Base-by-base conservation (phyloP, 805 yeast genomes). In the Aciculoconidium aculeatum region DNA sequence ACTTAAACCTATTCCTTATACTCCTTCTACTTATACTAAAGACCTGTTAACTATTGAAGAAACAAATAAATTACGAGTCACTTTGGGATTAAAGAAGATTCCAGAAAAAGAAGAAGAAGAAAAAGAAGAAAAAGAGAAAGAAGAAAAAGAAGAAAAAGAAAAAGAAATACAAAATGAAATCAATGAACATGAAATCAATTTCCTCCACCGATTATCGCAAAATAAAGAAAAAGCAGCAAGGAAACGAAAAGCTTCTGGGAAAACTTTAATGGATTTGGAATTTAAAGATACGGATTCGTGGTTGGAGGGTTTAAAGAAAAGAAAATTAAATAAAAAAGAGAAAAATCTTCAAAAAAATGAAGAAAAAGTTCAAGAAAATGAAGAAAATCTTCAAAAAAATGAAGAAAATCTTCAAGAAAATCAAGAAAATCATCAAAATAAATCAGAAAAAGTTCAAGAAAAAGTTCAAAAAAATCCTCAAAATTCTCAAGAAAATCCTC, bases 1-100 rank as follows among this genome's bases (percentile, higher is more conserved):
- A 1, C 54, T 77, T 31, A 65, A 67, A 20, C 77, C 79, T 1
- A 65, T 74, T 36, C 21, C 21, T n/a, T n/a, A n/a, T n/a, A n/a
- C n/a, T n/a, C n/a, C n/a, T n/a, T n/a, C n/a, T n/a, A n/a, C n/a
- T n/a, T n/a, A n/a, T n/a, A n/a, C n/a, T n/a, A n/a, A n/a, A n/a
- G n/a, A n/a, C n/a, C n/a, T 34, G 38, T 34, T 67, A 13, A 53
- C 67, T 1, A 28, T 67, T 11, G 65, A 57, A 29, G 72, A 68
- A 30, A 67, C 75, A 0, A 68, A 68, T 37, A 52, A 52, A 35
- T 46, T 67, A 3, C 49, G 73, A 15, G 41, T 40, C 10, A 34
- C 47, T 13, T 34, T 66, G 5, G 75, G 75, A 2, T 41, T 67
- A 25, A 52, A 58, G 21, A 65, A 7, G 25, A 17, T 15, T 6